phyloP scores from a whole-genome alignment of 2,329 filamentous ascomycete genomes.

The Thelonectria discophora region DNA sequence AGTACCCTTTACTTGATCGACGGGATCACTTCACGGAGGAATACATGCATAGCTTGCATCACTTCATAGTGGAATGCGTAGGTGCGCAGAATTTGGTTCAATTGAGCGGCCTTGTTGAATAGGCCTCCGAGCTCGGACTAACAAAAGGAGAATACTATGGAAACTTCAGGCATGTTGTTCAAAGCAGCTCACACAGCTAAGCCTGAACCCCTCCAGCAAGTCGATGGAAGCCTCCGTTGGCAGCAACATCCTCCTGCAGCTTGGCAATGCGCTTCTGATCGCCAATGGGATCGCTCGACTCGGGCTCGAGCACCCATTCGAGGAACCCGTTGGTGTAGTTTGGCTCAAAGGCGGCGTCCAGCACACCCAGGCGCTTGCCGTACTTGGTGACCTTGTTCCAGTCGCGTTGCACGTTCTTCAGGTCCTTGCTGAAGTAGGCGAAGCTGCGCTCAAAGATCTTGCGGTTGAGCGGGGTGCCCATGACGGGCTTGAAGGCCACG shows the following conservation, averaged over 20 bases:
- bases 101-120: constrained; percentile 10
- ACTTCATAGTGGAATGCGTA: background rate
- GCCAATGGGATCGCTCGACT: constrained; percentile 72
- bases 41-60: background rate
- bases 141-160: background rate
- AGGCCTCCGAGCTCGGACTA: background rate
- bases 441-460: constrained; percentile 84
- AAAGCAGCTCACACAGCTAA: constrained; percentile 1
- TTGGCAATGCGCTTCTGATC: constrained; percentile 79
- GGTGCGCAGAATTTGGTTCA: background rate
- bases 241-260: constrained; percentile 73
- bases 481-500: constrained; percentile 75
- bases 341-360: constrained; percentile 69
- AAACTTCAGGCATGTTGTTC: background rate
- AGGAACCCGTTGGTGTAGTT: constrained; percentile 82
- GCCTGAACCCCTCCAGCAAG: constrained; percentile 44
- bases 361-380: constrained; percentile 75
- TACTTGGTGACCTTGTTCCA: constrained; percentile 82
- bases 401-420: constrained; percentile 79
- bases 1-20: background rate
- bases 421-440: constrained; percentile 77
- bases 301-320: constrained; percentile 70
- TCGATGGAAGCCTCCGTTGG: constrained; percentile 70
- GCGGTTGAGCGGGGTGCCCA: constrained; percentile 73
- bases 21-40: background rate